These are phyloP conservation scores for Schrenkiella parvula DNA, from an alignment of 345 rosid genomes.

Conservation along the genomic window DNA sequence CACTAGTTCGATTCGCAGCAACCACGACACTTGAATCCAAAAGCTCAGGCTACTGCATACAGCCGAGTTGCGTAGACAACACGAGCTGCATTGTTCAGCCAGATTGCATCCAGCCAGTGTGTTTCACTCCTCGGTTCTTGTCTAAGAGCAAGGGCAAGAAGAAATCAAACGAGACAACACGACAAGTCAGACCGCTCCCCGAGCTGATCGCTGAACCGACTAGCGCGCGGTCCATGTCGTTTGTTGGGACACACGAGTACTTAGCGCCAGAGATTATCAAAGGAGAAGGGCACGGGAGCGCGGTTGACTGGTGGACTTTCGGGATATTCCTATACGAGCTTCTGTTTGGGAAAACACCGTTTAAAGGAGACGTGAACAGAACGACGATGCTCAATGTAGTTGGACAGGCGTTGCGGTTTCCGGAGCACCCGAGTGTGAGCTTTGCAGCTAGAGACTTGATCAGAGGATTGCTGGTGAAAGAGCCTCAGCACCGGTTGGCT, in stretches of 20 bases:
- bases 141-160: constrained; percentile 41
- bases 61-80: constrained; percentile 55
- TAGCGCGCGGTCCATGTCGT: constrained; percentile 76
- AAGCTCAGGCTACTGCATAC: constrained; percentile 48
- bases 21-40: constrained; percentile 34
- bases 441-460: constrained; percentile 75
- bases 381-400: constrained; percentile 70
- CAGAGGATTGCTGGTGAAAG: constrained; percentile 73
- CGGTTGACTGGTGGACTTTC: constrained; percentile 94
- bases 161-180: constrained; percentile 26
- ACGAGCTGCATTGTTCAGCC: constrained; percentile 47
- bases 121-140: constrained; percentile 56
- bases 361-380: constrained; percentile 63
- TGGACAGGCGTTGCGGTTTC: constrained; percentile 68
- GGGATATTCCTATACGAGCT: constrained; percentile 86
- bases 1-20: constrained; percentile 50
- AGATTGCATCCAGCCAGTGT: constrained; percentile 55
- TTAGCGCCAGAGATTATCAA: constrained; percentile 84
- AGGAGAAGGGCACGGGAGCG: constrained; percentile 89
- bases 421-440: constrained; percentile 71
- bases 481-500: constrained; percentile 73
- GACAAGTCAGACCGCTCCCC: constrained; percentile 55
- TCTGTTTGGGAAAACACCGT: constrained; percentile 76
- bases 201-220: constrained; percentile 92
- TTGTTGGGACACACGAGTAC: constrained; percentile 88